Evolutionary conservation across 2,329 filamentous ascomycete genomes (phyloP), one percentile per base, ranked within the genome.

Genomic region (Didymella pomorum): DNA sequence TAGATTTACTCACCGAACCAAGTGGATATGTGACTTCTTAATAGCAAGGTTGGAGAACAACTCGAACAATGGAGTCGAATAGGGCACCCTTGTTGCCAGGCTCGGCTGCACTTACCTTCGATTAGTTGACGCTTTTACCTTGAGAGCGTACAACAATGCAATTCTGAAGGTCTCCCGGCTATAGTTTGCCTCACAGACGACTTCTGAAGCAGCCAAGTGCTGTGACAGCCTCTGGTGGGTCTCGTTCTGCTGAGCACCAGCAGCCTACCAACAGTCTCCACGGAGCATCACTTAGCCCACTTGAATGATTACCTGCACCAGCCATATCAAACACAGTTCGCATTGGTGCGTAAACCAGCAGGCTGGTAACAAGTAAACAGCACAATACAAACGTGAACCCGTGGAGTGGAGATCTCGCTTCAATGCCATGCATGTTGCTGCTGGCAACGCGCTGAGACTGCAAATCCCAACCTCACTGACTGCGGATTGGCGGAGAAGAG

Each of bases 381-480:
- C 61, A 50, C 67, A 68, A 54, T 44, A 45, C 48, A 47, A 50
- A 56, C 43, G 54, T 42, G 52, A 60, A 58, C 60, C 20, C 47
- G 56, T 58, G 51, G 50, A 58, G 50, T 48, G 45, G 50, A 47
- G 52, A 59, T 62, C 56, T 53, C 46, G 56, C 53, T 46, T 52
- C 60, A 50, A 53, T 54, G 45, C 50, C 58, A 47, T 61, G 63
- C 58, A 63, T 62, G 58, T 61, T 58, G 62, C 50, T 67, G 64
- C 57, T 66, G 70, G 55, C 65, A 60, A 65, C 61, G 63, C 63
- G 60, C 56, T 70, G 63, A 62, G 61, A 52, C 62, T 68, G 69
- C 69, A 63, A 60, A 47, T 55, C 61, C 69, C 70, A 72, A 58
- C 70, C 67, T 64, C 69, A 63, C 61, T 39, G 41, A 58, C 55